phyloP scores from a whole-genome alignment of 208 protist species.

The Acanthamoeba lenticulata region DNA sequence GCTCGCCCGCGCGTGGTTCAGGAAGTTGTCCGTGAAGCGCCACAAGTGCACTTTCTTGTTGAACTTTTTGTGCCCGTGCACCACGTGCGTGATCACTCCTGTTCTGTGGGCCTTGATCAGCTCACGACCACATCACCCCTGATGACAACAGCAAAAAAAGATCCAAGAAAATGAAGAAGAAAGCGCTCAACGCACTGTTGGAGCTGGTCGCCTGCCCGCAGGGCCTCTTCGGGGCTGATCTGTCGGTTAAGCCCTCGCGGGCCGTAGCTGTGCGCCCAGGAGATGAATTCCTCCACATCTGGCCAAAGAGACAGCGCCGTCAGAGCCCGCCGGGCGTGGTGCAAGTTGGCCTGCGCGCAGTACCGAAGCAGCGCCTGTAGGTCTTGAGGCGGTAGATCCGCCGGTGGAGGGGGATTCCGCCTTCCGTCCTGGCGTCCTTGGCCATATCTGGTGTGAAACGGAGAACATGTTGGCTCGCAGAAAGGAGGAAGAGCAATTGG shows the following conservation, averaged over 20 bases:
- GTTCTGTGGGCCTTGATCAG: no score
- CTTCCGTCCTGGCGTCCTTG: neutral
- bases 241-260: neutral
- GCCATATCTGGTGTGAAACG: neutral
- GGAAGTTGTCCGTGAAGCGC: constrained; percentile 4
- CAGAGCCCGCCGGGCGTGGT: neutral
- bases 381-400: constrained; percentile 28
- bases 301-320: neutral
- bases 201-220: neutral
- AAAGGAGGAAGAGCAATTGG: no score
- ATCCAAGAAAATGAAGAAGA: neutral
- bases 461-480: no score
- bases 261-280: neutral
- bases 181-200: neutral
- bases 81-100: neutral
- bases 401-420: neutral
- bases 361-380: constrained; percentile 32
- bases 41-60: neutral
- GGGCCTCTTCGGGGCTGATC: neutral
- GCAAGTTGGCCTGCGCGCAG: neutral
- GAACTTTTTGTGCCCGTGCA: neutral
- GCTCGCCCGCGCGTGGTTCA: neutral
- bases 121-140: neutral
- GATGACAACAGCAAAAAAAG: neutral
- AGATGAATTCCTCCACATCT: constrained; percentile 22